Evolutionary conservation across 805 yeast species (phyloP).

Genomic region (Metschnikowia lochheadii): DNA sequence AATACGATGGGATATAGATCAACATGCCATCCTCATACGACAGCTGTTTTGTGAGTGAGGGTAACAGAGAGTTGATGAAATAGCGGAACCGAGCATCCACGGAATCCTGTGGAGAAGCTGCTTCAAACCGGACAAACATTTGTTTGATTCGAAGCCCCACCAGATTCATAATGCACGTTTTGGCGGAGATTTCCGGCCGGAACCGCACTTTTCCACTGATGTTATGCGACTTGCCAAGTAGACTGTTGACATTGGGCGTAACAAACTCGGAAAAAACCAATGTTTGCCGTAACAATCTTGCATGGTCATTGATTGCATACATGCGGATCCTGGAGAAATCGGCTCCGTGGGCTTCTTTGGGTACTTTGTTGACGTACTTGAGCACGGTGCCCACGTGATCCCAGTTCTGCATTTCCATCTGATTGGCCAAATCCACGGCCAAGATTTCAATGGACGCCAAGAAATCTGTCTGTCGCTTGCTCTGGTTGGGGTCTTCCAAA

Average conservation of each 20-base stretch:
- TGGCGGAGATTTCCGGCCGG: conserved; percentile 42
- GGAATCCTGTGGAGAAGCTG: conserved; percentile 51
- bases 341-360: conserved; percentile 70
- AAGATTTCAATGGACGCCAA: conserved; percentile 83
- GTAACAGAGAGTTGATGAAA: conserved; percentile 70
- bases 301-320: conserved; percentile 88
- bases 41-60: conserved; percentile 61
- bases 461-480: conserved; percentile 71
- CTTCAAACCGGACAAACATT: conserved; percentile 66
- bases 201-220: conserved; percentile 58
- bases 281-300: conserved; percentile 69
- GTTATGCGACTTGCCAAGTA: conserved; percentile 48
- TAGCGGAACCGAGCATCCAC: conserved; percentile 70
- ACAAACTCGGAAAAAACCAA: conserved; percentile 68
- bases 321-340: conserved; percentile 89
- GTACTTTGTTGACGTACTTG: conserved; percentile 69
- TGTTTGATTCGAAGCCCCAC: conserved; percentile 66
- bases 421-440: conserved; percentile 78
- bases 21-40: conserved; percentile 71
- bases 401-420: conserved; percentile 90
- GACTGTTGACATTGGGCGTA: conserved; percentile 77
- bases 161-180: conserved; percentile 54
- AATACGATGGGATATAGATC: conserved; percentile 78
- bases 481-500: conserved; percentile 55
- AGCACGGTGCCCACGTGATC: conserved; percentile 67